phyloP scores from a whole-genome alignment of 2,329 filamentous ascomycete genomes.

The Aspergillus pseudoviridinutans region DNA sequence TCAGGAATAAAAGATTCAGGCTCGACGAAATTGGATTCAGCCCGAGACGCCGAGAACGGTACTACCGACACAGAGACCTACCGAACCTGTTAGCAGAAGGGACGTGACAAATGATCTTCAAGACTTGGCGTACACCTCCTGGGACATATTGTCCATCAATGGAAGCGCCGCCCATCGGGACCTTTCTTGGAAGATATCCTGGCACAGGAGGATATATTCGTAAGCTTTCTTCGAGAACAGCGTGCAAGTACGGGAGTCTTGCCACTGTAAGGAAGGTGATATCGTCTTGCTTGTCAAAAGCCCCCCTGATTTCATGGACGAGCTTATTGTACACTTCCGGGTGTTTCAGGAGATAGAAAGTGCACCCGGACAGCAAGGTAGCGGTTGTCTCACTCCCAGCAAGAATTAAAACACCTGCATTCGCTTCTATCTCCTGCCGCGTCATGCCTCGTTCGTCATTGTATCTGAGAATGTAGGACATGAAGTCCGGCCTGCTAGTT shows the following conservation, averaged over 20 bases:
- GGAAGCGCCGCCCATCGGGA: constrained; percentile 32
- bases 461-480: constrained; percentile 35
- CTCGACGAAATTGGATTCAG: constrained; percentile 7
- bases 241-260: constrained; percentile 34
- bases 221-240: constrained; percentile 40
- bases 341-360: constrained; percentile 32
- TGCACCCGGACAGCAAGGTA: constrained; percentile 36
- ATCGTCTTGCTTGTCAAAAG: constrained; percentile 22
- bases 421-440: constrained; percentile 36
- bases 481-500: constrained; percentile 35
- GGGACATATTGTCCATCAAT: constrained; percentile 37
- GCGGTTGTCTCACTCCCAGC: constrained; percentile 47
- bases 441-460: constrained; percentile 26
- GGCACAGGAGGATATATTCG: constrained; percentile 42
- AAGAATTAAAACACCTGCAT: constrained; percentile 35
- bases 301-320: constrained; percentile 13
- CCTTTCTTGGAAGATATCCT: constrained; percentile 29
- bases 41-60: constrained; percentile 4
- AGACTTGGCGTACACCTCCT: constrained; percentile 13
- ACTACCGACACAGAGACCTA: not conserved
- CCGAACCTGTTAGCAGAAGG: not conserved
- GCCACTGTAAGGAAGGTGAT: constrained; percentile 31
- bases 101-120: not conserved
- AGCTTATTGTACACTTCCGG: constrained; percentile 9
- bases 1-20: constrained; percentile 11